phyloP scores from a whole-genome alignment of 2,329 filamentous ascomycete species.

The Cryphonectria nitschkei region DNA sequence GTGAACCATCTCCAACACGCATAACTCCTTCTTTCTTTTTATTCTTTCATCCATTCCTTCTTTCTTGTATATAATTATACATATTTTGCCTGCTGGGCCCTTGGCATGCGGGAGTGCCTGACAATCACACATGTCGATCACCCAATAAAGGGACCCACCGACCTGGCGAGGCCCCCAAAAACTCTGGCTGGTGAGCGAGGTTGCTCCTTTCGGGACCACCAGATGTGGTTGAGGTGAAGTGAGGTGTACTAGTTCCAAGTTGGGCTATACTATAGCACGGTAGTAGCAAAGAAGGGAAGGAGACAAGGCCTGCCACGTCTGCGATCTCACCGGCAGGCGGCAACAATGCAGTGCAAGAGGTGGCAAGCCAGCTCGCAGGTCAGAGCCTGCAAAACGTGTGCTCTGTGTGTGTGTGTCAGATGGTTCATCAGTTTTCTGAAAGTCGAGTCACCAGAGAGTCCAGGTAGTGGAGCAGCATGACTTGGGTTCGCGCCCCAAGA shows the following conservation, averaged over 20 bases:
- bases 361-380: background rate
- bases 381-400: conserved; percentile 24
- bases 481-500: background rate
- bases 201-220: background rate
- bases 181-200: too few relatives aligned
- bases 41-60: background rate
- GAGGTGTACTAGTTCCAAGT: background rate
- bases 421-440: conserved; percentile 3
- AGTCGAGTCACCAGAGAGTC: conserved; percentile 16
- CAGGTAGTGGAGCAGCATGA: background rate
- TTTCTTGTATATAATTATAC: too few relatives aligned
- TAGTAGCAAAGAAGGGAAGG: background rate
- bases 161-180: background rate
- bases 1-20: conserved; percentile 2
- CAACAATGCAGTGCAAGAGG: background rate
- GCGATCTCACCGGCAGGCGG: conserved; percentile 9
- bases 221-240: background rate
- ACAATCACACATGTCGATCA: conserved; percentile 12
- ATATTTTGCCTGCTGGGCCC: too few relatives aligned
- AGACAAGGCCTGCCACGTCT: too few relatives aligned
- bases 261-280: background rate
- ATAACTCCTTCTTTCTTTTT: background rate
- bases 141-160: background rate
- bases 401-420: conserved; percentile 15
- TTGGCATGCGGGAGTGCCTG: conserved; percentile 18